A percentile compares a stretch with the other conserved stretches of the same genome.
These are phyloP conservation scores for Somion occarium DNA, from an alignment of 1,284 basidiomycete species.

Conservation along the genomic window DNA sequence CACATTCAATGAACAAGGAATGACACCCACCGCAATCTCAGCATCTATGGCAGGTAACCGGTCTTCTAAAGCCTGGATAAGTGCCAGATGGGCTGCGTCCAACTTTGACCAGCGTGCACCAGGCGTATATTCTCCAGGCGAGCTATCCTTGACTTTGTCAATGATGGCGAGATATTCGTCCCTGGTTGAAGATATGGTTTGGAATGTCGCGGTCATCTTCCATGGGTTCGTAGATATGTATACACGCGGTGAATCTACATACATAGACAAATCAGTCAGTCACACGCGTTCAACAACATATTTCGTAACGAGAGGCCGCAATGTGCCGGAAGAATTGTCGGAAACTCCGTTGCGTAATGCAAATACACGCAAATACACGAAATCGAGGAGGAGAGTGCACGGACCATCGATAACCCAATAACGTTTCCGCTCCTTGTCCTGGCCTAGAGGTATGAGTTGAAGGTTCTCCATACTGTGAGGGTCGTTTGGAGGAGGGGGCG, in stretches of 20 bases:
- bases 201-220: conserved; percentile 74
- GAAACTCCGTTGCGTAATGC: conserved; percentile 25
- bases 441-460: conserved; percentile 63
- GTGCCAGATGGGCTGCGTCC: conserved; percentile 52
- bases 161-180: conserved; percentile 64
- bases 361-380: conserved; percentile 70
- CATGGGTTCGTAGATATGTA: conserved; percentile 81
- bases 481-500: conserved; percentile 49
- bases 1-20: neutral
- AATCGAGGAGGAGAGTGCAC: conserved; percentile 42
- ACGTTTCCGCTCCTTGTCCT: conserved; percentile 65
- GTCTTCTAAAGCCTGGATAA: conserved; percentile 55
- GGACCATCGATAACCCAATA: conserved; percentile 81
- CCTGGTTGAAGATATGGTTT: conserved; percentile 59
- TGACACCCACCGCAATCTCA: conserved; percentile 59
- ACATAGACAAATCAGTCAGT: conserved; percentile 27
- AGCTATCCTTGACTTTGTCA: conserved; percentile 50
- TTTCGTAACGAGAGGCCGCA: conserved; percentile 30
- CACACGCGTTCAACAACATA: conserved; percentile 17
- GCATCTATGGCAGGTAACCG: conserved; percentile 61
- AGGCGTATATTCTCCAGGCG: conserved; percentile 43
- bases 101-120: conserved; percentile 47
- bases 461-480: conserved; percentile 59
- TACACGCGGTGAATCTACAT: conserved; percentile 70
- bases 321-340: conserved; percentile 36